Conservation (phyloP, 768 basidiomycete genomes). For the Termitomyces sp. region DNA sequence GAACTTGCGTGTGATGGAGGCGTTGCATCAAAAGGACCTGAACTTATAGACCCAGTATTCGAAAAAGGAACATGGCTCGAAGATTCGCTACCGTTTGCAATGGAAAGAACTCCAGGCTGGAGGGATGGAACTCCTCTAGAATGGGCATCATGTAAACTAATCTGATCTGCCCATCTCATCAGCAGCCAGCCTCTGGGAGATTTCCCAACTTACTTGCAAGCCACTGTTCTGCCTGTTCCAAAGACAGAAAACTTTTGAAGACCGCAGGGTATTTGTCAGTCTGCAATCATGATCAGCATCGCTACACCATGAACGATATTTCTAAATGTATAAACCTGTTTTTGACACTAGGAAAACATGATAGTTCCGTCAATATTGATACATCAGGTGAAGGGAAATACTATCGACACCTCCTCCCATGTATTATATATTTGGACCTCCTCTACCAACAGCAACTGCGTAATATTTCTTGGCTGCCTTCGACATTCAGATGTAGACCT, state of each 20-base stretch:
- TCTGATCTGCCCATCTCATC: background rate
- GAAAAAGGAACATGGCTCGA: background rate
- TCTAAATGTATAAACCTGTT: constrained; percentile 31
- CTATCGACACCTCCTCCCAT: constrained; percentile 55
- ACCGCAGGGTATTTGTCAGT: constrained; percentile 51
- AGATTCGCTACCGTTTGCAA: background rate
- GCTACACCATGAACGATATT: background rate
- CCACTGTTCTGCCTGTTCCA: constrained; percentile 49
- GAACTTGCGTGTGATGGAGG: background rate
- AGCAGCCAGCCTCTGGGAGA: background rate
- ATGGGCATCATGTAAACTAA: background rate
- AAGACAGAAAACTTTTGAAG: constrained; percentile 45
- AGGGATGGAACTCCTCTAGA: no score
- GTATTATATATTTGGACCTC: constrained; percentile 53
- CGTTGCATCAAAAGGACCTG: background rate
- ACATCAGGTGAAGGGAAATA: background rate
- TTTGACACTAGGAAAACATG: constrained; percentile 36
- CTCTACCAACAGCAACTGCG: constrained; percentile 54
- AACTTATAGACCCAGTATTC: no score
- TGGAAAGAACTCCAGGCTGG: background rate
- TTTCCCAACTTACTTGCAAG: constrained; percentile 22
- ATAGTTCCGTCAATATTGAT: background rate
- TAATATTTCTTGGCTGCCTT: constrained; percentile 44
- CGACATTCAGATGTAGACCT: constrained; percentile 18
- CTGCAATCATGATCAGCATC: constrained; percentile 24